Evolutionary conservation across 2,329 filamentous ascomycete genomes (phyloP).

Genomic region (Exophiala xenobiotica): DNA sequence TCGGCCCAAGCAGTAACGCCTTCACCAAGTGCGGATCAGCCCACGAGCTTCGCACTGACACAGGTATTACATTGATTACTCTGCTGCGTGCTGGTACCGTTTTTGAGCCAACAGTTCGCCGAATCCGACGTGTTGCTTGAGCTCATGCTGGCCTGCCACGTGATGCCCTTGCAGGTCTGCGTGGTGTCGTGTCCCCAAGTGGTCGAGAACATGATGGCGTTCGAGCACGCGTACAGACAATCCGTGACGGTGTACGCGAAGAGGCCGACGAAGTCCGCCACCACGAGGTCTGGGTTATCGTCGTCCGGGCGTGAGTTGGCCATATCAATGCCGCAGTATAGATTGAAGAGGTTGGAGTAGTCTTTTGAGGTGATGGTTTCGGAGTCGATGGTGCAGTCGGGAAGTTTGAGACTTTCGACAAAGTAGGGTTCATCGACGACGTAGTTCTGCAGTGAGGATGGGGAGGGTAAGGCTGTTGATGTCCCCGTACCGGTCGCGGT

Average conservation of each 20-base stretch:
- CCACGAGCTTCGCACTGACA: slow-evolving; percentile 15
- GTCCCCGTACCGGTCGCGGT: neutral
- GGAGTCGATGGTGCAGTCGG: slow-evolving; percentile 12
- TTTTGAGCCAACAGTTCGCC: slow-evolving; percentile 26
- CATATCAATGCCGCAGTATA: slow-evolving; percentile 21
- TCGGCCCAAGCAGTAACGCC: too few relatives aligned
- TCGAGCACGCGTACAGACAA: slow-evolving; percentile 22
- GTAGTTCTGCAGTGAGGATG: slow-evolving; percentile 19
- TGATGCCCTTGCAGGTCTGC: slow-evolving; percentile 17
- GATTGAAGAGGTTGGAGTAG: slow-evolving; percentile 7
- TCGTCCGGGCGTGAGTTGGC: slow-evolving; percentile 8
- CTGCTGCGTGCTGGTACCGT: slow-evolving; percentile 8
- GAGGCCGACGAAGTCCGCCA: slow-evolving; percentile 14
- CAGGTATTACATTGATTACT: slow-evolving; percentile 19
- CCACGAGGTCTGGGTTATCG: slow-evolving; percentile 7
- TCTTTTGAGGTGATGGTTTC: slow-evolving; percentile 6
- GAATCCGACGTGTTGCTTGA: slow-evolving; percentile 7
- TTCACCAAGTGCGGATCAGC: too few relatives aligned
- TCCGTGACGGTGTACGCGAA: slow-evolving; percentile 23
- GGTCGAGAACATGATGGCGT: slow-evolving; percentile 6
- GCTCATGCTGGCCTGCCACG: slow-evolving; percentile 16
- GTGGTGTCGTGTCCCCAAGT: slow-evolving; percentile 2
- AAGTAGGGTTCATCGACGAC: slow-evolving; percentile 16
- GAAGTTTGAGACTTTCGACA: slow-evolving; percentile 11
- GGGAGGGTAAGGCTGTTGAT: slow-evolving; percentile 10